A percentile compares a stretch with the other conserved stretches of the same genome.
Conservation (phyloP, 768 basidiomycete genomes). For the Psilocybe cubensis region DNA sequence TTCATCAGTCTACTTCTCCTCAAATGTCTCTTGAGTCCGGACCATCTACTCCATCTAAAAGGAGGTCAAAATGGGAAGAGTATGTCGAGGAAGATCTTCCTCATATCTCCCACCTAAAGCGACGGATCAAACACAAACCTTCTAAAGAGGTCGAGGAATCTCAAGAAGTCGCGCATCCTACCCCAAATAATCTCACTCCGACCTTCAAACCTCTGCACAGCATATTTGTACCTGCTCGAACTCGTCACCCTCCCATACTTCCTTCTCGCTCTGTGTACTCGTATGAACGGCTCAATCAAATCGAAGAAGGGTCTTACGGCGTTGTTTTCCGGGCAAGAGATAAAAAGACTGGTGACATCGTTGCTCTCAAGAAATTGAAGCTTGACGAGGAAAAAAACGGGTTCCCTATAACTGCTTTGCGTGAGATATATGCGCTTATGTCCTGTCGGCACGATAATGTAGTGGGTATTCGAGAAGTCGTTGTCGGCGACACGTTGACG, state of each 20-base stretch:
- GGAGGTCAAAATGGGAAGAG: slow-evolving; percentile 80
- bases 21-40: slow-evolving; percentile 27
- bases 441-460: slow-evolving; percentile 93
- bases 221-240: slow-evolving; percentile 74
- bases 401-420: slow-evolving; percentile 94
- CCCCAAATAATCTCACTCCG: slow-evolving; percentile 19
- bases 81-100: slow-evolving; percentile 41
- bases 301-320: slow-evolving; percentile 98
- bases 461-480: slow-evolving; percentile 95
- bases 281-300: slow-evolving; percentile 95
- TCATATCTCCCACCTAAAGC: slow-evolving; percentile 52
- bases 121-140: slow-evolving; percentile 52
- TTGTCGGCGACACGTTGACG: slow-evolving; percentile 97
- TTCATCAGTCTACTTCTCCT: not conserved
- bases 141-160: slow-evolving; percentile 27
- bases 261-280: slow-evolving; percentile 93
- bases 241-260: slow-evolving; percentile 74
- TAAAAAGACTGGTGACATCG: slow-evolving; percentile 93
- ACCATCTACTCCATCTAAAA: slow-evolving; percentile 62
- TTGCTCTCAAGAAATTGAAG: slow-evolving; percentile 97
- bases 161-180: slow-evolving; percentile 19
- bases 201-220: slow-evolving; percentile 49
- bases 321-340: slow-evolving; percentile 96
- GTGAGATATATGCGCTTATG: slow-evolving; percentile 98
- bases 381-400: slow-evolving; percentile 99